A percentile compares a stretch with the other conserved stretches of the same genome.
phyloP scores from a whole-genome alignment of 2,329 filamentous ascomycete genomes.

The Knufia petricola region DNA sequence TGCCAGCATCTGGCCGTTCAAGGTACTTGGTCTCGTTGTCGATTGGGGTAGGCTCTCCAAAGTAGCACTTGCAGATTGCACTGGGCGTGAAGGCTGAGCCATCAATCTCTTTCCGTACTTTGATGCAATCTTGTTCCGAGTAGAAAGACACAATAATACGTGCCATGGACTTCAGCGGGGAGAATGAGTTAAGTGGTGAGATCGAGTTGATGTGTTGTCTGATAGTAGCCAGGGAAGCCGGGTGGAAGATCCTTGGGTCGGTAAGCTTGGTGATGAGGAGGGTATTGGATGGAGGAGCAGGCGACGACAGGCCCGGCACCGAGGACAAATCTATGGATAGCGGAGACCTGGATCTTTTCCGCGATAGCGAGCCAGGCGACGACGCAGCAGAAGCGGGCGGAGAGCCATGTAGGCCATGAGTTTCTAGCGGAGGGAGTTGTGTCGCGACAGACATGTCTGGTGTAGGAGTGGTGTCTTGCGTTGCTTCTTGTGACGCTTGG shows the following conservation, averaged over 20 bases:
- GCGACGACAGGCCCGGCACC: slow-evolving; percentile 36
- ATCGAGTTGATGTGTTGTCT: slow-evolving; percentile 34
- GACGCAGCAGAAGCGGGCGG: slow-evolving; percentile 13
- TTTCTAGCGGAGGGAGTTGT: slow-evolving; percentile 6
- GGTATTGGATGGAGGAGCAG: slow-evolving; percentile 41
- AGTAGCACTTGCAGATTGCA: slow-evolving; percentile 40
- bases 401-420: slow-evolving; percentile 2
- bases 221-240: slow-evolving; percentile 34
- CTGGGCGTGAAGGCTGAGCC: slow-evolving; percentile 25
- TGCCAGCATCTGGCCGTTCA: slow-evolving; percentile 48
- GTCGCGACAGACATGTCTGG: slow-evolving; percentile 7
- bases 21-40: slow-evolving; percentile 37
- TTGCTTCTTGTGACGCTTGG: background rate
- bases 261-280: slow-evolving; percentile 42
- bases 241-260: slow-evolving; percentile 38
- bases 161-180: slow-evolving; percentile 41
- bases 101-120: slow-evolving; percentile 36
- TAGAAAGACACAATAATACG: slow-evolving; percentile 43
- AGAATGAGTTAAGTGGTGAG: slow-evolving; percentile 41
- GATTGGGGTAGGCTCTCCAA: slow-evolving; percentile 42
- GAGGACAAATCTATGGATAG: slow-evolving; percentile 39
- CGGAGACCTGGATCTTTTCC: slow-evolving; percentile 23
- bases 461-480: background rate
- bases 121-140: slow-evolving; percentile 33
- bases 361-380: slow-evolving; percentile 24